Conservation (phyloP, 129 eudicot genomes). For the Tanacetum coccineum region DNA sequence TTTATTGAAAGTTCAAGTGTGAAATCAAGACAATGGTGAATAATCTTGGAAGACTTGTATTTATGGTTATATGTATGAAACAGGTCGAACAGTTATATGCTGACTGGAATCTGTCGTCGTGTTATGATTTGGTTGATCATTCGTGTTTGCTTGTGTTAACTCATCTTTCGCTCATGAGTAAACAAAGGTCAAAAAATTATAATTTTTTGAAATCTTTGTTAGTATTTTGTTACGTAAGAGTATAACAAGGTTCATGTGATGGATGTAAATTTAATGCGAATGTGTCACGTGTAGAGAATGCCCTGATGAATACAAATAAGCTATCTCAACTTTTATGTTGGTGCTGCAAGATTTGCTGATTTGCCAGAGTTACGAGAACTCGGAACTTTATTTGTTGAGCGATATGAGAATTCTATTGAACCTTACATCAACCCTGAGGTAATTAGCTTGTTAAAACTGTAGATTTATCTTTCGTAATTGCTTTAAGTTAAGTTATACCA, state of each 20-base stretch:
- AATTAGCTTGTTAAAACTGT: background rate
- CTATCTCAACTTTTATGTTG: conserved; percentile 69
- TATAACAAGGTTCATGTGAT: background rate
- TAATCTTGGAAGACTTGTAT: background rate
- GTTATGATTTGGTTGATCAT: conserved; percentile 69
- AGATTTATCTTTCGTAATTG: too few relatives aligned
- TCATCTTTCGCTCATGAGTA: conserved; percentile 54
- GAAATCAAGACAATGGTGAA: too few relatives aligned
- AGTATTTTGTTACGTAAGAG: background rate
- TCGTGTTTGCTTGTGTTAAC: conserved; percentile 39
- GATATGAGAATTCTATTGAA: conserved; percentile 67
- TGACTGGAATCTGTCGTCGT: conserved; percentile 53
- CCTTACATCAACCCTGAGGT: conserved; percentile 67
- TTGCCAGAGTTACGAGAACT: conserved; percentile 82
- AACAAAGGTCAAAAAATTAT: conserved; percentile 46
- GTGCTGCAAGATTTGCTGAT: conserved; percentile 93
- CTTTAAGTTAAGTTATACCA: background rate
- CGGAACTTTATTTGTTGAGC: conserved; percentile 50
- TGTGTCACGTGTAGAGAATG: conserved; percentile 54
- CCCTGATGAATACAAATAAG: conserved; percentile 78
- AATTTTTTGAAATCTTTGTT: background rate
- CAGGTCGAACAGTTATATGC: conserved; percentile 75
- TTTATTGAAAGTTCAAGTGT: too few relatives aligned
- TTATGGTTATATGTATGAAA: conserved; percentile 25
- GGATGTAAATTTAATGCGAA: too few relatives aligned